Evolutionary conservation across 805 yeast species (phyloP).

Genomic region (Candida tammaniensis): DNA sequence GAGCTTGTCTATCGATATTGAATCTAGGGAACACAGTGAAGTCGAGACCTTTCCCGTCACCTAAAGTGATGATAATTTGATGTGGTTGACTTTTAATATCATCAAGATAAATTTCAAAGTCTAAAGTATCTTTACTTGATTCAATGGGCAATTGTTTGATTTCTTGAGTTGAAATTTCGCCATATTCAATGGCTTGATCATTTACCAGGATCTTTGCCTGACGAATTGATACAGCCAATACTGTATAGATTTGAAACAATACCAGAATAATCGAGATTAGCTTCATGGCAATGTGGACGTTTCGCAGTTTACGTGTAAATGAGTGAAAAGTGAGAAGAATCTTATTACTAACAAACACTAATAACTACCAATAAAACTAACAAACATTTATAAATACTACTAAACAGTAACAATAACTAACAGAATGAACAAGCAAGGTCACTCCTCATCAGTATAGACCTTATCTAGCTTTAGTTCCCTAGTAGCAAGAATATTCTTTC

Average conservation of each 20-base stretch:
- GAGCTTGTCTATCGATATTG: conserved; percentile 14
- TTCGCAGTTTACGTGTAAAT: not conserved
- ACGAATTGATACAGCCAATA: conserved; percentile 25
- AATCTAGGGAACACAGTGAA: conserved; percentile 30
- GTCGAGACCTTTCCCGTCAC: conserved; percentile 29
- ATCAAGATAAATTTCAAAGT: conserved; percentile 23
- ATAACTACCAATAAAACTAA: no score
- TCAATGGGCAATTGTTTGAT: conserved; percentile 27
- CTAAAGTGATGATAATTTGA: conserved; percentile 31
- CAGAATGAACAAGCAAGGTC: no score
- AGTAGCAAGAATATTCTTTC: no score
- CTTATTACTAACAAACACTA: no score
- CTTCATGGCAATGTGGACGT: conserved; percentile 8
- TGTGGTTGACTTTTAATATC: conserved; percentile 27
- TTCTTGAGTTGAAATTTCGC: conserved; percentile 30
- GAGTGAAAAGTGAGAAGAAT: not conserved
- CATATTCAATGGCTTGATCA: conserved; percentile 22
- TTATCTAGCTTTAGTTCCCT: no score
- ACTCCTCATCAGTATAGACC: no score
- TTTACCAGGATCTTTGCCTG: conserved; percentile 29
- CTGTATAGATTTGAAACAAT: conserved; percentile 30
- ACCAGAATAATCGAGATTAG: conserved; percentile 11
- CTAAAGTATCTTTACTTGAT: conserved; percentile 30
- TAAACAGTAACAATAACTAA: not conserved
- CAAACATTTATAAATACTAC: no score